These are phyloP conservation scores for Coleophoma cylindrospora DNA, from an alignment of 2,329 filamentous ascomycete genomes.

Conservation along the genomic window DNA sequence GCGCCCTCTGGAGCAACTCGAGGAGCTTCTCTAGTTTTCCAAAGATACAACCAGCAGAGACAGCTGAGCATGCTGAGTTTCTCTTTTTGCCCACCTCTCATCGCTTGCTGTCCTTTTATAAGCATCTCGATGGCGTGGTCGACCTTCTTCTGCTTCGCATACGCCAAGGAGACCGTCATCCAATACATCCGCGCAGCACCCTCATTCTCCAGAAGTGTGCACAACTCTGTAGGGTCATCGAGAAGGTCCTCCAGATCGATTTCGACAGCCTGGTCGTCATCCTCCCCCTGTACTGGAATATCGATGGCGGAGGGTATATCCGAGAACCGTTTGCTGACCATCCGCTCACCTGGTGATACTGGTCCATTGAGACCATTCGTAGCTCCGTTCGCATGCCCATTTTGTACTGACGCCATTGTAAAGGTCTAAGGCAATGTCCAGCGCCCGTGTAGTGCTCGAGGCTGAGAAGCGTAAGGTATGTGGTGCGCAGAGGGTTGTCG, in stretches of 20 bases:
- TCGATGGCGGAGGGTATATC: constrained; percentile 63
- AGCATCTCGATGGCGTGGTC: constrained; percentile 76
- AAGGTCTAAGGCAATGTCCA: neutral
- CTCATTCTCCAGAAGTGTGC: constrained; percentile 92
- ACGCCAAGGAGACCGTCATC: constrained; percentile 96
- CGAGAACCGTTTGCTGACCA: constrained; percentile 45
- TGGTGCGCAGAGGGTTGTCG: too few relatives aligned
- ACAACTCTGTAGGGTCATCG: constrained; percentile 92
- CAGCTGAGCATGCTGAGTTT: constrained; percentile 61
- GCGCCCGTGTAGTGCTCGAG: too few relatives aligned
- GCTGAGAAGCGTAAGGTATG: too few relatives aligned
- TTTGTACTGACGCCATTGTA: constrained; percentile 18
- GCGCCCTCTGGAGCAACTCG: constrained; percentile 60
- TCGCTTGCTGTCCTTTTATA: constrained; percentile 57
- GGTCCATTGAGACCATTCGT: constrained; percentile 17
- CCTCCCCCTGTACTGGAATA: constrained; percentile 60
- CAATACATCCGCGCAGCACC: constrained; percentile 86
- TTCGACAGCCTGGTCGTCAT: constrained; percentile 72
- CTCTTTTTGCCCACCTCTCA: constrained; percentile 58
- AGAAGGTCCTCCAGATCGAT: constrained; percentile 87
- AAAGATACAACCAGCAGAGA: constrained; percentile 66
- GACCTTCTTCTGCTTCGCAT: constrained; percentile 91
- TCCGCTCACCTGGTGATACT: constrained; percentile 13
- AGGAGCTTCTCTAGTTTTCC: constrained; percentile 65
- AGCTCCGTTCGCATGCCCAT: constrained; percentile 19